Evolutionary conservation across 345 rosid genomes (phyloP).

Genomic region (Lagerstroemia speciosa): DNA sequence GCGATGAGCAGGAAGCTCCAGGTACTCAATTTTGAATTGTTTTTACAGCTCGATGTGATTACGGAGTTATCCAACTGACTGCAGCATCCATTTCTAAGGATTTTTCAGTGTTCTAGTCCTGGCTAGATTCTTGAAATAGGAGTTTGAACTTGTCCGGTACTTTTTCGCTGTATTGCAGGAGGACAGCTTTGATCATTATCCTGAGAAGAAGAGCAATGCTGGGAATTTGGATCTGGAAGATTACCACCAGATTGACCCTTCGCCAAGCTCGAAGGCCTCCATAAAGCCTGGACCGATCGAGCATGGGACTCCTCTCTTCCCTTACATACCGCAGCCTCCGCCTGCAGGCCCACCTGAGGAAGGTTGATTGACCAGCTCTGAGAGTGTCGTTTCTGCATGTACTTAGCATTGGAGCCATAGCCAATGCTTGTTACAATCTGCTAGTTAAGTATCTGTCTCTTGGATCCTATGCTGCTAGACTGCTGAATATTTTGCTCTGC

Average conservation of each 20-base stretch:
- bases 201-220: neutral
- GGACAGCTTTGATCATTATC: neutral
- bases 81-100: neutral
- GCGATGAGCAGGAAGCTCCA: neutral
- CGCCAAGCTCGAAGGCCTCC: conserved; percentile 15
- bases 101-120: neutral
- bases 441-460: neutral
- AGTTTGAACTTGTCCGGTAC: neutral
- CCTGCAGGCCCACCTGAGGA: conserved; percentile 10
- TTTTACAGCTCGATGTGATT: neutral
- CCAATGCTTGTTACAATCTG: neutral
- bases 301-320: conserved; percentile 15
- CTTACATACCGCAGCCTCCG: conserved; percentile 9
- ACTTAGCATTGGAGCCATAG: neutral
- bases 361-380: neutral
- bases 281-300: conserved; percentile 11
- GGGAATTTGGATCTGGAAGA: conserved; percentile 13
- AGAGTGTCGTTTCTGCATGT: neutral
- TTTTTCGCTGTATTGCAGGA: conserved; percentile 1
- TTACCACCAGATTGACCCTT: conserved; percentile 9
- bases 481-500: neutral
- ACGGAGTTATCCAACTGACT: neutral
- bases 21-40: neutral
- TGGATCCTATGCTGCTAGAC: neutral
- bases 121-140: neutral